Conservation (phyloP, 2,329 filamentous ascomycete species). For the Hymenotorrendiella dingleyae region DNA sequence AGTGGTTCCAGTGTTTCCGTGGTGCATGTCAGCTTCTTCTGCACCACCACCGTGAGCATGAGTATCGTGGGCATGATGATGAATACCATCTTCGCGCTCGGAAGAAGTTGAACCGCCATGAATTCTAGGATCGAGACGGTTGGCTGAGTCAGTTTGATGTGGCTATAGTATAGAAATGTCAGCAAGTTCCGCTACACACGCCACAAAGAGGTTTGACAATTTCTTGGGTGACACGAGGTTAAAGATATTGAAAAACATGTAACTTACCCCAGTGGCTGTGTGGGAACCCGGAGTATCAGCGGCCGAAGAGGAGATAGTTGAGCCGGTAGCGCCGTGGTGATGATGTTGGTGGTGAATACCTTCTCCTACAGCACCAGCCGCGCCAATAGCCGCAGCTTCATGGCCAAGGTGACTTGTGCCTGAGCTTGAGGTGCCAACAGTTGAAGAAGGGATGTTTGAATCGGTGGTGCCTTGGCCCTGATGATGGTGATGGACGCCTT, state of each 20-base stretch:
- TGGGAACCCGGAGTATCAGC: conserved; percentile 34
- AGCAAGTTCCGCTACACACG: not conserved
- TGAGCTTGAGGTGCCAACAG: not conserved
- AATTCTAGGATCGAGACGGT: conserved; percentile 25
- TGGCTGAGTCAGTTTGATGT: conserved; percentile 23
- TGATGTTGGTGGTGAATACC: conserved; percentile 16
- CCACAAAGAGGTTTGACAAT: too few species aligned
- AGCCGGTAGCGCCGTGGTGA: conserved; percentile 4
- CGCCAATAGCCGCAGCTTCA: conserved; percentile 14
- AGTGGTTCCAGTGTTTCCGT: conserved; percentile 1
- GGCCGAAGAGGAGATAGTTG: conserved; percentile 1
- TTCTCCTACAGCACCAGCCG: conserved; percentile 12
- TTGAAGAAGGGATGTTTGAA: not conserved
- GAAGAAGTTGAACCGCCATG: conserved; percentile 2
- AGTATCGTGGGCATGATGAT: conserved; percentile 12
- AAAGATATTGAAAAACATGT: not conserved
- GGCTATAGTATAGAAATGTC: conserved; percentile 24
- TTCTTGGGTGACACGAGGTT: too few species aligned
- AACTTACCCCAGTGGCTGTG: conserved; percentile 1
- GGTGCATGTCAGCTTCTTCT: conserved; percentile 22
- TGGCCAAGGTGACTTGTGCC: conserved; percentile 3
- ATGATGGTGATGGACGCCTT: conserved; percentile 9
- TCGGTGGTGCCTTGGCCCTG: not conserved
- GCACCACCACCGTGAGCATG: conserved; percentile 19
- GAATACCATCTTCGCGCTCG: conserved; percentile 18